Evolutionary conservation across 2,329 filamentous ascomycete species (phyloP).

Genomic region (Byssochlamys sp.): DNA sequence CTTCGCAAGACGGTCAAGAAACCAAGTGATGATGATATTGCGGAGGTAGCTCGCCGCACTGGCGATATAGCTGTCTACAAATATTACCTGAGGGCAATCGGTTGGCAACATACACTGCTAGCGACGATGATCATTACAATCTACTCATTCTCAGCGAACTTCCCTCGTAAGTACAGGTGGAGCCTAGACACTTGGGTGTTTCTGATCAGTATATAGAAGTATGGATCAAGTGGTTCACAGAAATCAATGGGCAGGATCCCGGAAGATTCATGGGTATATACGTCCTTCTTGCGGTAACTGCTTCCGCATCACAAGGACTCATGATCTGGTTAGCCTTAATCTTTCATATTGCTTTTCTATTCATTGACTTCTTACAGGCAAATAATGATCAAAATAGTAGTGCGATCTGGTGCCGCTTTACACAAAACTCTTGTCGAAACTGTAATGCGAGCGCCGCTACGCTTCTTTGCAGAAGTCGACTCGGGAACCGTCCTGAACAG

Average conservation of each 20-base stretch:
- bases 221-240: slow-evolving; percentile 4
- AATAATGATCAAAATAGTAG: slow-evolving; percentile 1
- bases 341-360: not conserved
- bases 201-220: slow-evolving; percentile 3
- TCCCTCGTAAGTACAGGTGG: slow-evolving; percentile 1
- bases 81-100: slow-evolving; percentile 5
- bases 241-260: not conserved
- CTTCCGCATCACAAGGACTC: not conserved
- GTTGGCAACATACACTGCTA: slow-evolving; percentile 1
- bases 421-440: not conserved
- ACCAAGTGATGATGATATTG: slow-evolving; percentile 1
- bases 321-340: slow-evolving; percentile 5
- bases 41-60: slow-evolving; percentile 4
- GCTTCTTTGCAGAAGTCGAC: slow-evolving; percentile 4
- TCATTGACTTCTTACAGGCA: not conserved
- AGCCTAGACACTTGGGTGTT: not conserved
- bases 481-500: slow-evolving; percentile 2
- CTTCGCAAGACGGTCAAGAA: not conserved
- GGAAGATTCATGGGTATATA: not conserved
- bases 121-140: slow-evolving; percentile 1
- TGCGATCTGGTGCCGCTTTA: not conserved
- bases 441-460: slow-evolving; percentile 5
- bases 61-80: slow-evolving; percentile 5
- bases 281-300: not conserved
- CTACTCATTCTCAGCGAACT: slow-evolving; percentile 2